Conservation (phyloP, 371 early-diverging fungal genomes). For the Rhizopus delemar region DNA sequence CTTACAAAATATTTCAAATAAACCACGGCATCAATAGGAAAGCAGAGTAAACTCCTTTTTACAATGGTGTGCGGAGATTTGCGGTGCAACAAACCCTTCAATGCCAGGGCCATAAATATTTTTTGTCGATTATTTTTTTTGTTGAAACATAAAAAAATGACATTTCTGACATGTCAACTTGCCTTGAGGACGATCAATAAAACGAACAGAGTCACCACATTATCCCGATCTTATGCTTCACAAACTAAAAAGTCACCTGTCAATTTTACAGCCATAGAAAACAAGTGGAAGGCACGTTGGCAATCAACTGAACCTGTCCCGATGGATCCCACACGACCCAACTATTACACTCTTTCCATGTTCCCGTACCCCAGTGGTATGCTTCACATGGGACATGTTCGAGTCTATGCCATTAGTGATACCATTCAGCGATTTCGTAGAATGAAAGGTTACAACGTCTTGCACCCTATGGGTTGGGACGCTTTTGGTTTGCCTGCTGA, state of each 20-base stretch:
- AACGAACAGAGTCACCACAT: not conserved
- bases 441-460: conserved; percentile 74
- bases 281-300: conserved; percentile 66
- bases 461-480: conserved; percentile 99
- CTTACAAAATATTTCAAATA: not conserved
- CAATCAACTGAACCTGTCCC: conserved; percentile 16
- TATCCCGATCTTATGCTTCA: not conserved
- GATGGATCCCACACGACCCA: conserved; percentile 35
- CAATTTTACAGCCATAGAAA: conserved; percentile 53
- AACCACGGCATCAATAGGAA: not conserved
- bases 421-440: conserved; percentile 77
- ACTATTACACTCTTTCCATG: conserved; percentile 87
- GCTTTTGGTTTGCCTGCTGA: conserved; percentile 99
- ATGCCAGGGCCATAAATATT: not conserved
- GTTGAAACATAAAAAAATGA: not conserved
- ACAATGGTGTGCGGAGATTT: not conserved
- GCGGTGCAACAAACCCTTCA: not conserved
- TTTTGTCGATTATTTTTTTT: not conserved
- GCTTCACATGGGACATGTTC: conserved; percentile 94
- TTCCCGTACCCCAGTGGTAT: conserved; percentile 94
- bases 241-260: conserved; percentile 11
- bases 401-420: conserved; percentile 92
- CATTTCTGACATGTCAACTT: conserved; percentile 1
- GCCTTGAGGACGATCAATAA: not conserved
- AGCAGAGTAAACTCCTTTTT: not conserved